Percentiles rank a stretch among this genome's conserved stretches.
These are phyloP conservation scores for Saccharomycopsis sp. DNA, from an alignment of 805 yeast genomes.

Conservation along the genomic window DNA sequence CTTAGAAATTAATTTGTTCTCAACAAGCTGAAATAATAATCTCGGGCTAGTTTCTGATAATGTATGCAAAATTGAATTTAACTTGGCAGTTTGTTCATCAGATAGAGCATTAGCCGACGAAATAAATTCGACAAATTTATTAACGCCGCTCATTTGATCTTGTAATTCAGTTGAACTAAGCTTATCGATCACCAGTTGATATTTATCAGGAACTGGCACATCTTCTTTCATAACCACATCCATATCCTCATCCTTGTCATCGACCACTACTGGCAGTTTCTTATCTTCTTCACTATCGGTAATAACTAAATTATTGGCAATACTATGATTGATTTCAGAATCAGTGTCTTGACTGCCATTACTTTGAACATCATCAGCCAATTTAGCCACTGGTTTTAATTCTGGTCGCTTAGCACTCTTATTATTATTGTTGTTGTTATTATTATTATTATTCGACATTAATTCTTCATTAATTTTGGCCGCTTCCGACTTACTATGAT, in stretches of 20 bases:
- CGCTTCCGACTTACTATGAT: background rate
- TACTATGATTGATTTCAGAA: constrained; percentile 17
- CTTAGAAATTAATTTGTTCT: background rate
- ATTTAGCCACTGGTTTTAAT: constrained; percentile 2
- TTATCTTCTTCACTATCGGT: constrained; percentile 2
- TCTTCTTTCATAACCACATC: background rate
- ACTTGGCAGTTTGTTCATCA: background rate
- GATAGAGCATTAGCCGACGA: background rate
- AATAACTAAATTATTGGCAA: constrained; percentile 14
- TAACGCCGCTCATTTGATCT: too few relatives aligned
- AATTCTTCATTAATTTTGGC: background rate
- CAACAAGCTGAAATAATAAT: constrained; percentile 3
- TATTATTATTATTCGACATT: background rate
- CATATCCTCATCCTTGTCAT: background rate
- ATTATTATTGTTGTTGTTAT: too few relatives aligned
- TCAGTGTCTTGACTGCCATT: constrained; percentile 22
- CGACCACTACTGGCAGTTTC: background rate
- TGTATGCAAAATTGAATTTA: background rate
- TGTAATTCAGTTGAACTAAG: background rate
- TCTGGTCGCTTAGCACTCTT: background rate
- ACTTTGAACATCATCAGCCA: background rate
- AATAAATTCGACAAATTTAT: too few relatives aligned
- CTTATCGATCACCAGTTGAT: background rate
- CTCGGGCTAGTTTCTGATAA: background rate
- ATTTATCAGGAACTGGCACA: background rate